Evolutionary conservation across 768 basidiomycete species (phyloP).

Genomic region (Kwoniella sp.): DNA sequence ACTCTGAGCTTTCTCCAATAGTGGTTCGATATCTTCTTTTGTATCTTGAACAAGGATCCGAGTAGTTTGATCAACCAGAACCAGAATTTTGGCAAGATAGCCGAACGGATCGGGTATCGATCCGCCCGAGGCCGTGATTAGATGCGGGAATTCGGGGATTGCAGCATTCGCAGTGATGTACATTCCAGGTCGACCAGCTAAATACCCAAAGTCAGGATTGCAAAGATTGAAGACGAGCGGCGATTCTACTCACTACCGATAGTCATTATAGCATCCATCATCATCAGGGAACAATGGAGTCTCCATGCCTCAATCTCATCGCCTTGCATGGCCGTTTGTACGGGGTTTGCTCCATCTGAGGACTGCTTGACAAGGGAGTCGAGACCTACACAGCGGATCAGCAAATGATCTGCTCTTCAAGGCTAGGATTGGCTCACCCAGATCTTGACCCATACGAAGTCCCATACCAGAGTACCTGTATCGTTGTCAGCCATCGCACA

Average conservation of each 20-base stretch:
- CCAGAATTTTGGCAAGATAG: slow-evolving; percentile 19
- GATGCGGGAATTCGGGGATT: neutral
- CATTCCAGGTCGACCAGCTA: slow-evolving; percentile 29
- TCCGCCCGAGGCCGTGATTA: neutral
- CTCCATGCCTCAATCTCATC: slow-evolving; percentile 5
- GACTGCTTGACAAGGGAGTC: slow-evolving; percentile 8
- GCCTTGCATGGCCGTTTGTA: neutral
- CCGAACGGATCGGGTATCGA: slow-evolving; percentile 25
- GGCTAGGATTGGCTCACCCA: slow-evolving; percentile 16
- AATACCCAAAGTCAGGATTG: neutral
- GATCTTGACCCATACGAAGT: slow-evolving; percentile 29
- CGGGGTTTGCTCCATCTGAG: neutral
- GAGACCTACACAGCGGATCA: neutral
- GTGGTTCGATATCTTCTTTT: neutral
- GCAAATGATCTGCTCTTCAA: neutral
- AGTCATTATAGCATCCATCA: slow-evolving; percentile 29
- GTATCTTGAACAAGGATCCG: slow-evolving; percentile 5
- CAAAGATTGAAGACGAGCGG: no score
- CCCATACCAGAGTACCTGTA: slow-evolving; percentile 26
- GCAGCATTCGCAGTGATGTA: neutral
- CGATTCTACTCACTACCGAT: slow-evolving; percentile 38
- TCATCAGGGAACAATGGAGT: slow-evolving; percentile 15
- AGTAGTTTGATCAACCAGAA: slow-evolving; percentile 14
- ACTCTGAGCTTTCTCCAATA: slow-evolving; percentile 13
- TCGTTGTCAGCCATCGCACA: neutral